Evolutionary conservation across 108 stramenopile genomes (phyloP).

Genomic region (Fistulifera solaris): DNA sequence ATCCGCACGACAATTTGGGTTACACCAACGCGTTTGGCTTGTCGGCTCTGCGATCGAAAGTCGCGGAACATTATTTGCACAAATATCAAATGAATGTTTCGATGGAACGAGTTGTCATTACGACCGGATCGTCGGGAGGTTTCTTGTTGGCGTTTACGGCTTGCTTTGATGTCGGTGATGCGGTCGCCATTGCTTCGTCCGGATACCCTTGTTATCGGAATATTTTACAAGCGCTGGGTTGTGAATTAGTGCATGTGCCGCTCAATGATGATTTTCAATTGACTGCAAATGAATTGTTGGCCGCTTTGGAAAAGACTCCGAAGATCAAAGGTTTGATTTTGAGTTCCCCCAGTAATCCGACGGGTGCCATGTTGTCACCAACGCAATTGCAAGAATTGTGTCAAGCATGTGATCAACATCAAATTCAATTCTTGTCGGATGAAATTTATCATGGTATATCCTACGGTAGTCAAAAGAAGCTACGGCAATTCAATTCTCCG

Average conservation of each 20-base stretch:
- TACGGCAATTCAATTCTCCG: slow-evolving; percentile 66
- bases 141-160: slow-evolving; percentile 84
- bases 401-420: slow-evolving; percentile 61
- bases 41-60: slow-evolving; percentile 49
- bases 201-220: slow-evolving; percentile 95
- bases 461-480: slow-evolving; percentile 74
- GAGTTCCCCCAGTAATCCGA: slow-evolving; percentile 80
- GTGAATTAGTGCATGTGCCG: slow-evolving; percentile 46
- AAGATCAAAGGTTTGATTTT: slow-evolving; percentile 78
- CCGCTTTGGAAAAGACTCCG: slow-evolving; percentile 8
- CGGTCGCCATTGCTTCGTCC: slow-evolving; percentile 65
- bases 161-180: slow-evolving; percentile 81
- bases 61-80: slow-evolving; percentile 52
- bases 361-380: slow-evolving; percentile 78
- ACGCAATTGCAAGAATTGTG: slow-evolving; percentile 74
- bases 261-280: slow-evolving; percentile 77
- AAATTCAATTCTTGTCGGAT: slow-evolving; percentile 82
- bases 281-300: slow-evolving; percentile 63
- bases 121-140: slow-evolving; percentile 81
- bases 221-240: slow-evolving; percentile 70
- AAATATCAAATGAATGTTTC: slow-evolving; percentile 24
- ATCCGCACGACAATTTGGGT: slow-evolving; percentile 43
- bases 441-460: slow-evolving; percentile 94
- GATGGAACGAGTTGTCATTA: slow-evolving; percentile 60
- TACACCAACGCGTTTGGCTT: slow-evolving; percentile 90